Evolutionary conservation across 345 rosid species (phyloP).

Genomic region (Arabidopsis arenosa): DNA sequence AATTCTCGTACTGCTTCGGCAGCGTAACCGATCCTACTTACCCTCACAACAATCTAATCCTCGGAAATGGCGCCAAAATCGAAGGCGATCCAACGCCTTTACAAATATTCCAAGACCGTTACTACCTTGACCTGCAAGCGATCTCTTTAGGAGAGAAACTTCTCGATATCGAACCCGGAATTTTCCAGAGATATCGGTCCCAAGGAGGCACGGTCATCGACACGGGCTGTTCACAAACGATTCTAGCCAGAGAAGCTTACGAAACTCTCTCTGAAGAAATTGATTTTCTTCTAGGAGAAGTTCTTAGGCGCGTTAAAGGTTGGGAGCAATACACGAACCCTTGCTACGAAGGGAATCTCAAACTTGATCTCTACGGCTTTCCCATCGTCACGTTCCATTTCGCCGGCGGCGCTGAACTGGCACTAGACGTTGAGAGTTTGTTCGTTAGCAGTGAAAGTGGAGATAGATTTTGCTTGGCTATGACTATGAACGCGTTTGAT

Average conservation of each 20-base stretch:
- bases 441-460: slow-evolving; percentile 48
- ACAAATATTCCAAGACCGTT: slow-evolving; percentile 30
- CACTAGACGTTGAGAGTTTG: slow-evolving; percentile 50
- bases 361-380: slow-evolving; percentile 47
- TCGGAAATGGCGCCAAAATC: slow-evolving; percentile 36
- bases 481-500: slow-evolving; percentile 39
- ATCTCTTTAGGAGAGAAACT: slow-evolving; percentile 40
- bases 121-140: slow-evolving; percentile 46
- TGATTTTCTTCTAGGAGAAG: slow-evolving; percentile 28
- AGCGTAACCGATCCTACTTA: slow-evolving; percentile 22
- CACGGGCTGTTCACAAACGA: slow-evolving; percentile 40
- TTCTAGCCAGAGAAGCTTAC: slow-evolving; percentile 38
- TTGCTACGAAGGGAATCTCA: slow-evolving; percentile 52
- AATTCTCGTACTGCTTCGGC: slow-evolving; percentile 44
- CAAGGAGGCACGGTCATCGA: slow-evolving; percentile 45
- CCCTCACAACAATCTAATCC: slow-evolving; percentile 34
- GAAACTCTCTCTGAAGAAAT: slow-evolving; percentile 38
- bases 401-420: slow-evolving; percentile 57
- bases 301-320: slow-evolving; percentile 27
- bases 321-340: slow-evolving; percentile 31
- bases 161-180: slow-evolving; percentile 35
- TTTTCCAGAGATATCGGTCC: slow-evolving; percentile 35
- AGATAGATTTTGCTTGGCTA: slow-evolving; percentile 57
- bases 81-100: slow-evolving; percentile 42
- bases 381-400: slow-evolving; percentile 59